Base-by-base conservation (phyloP, 1,139 yeast genomes). In the Pichia terricola region DNA sequence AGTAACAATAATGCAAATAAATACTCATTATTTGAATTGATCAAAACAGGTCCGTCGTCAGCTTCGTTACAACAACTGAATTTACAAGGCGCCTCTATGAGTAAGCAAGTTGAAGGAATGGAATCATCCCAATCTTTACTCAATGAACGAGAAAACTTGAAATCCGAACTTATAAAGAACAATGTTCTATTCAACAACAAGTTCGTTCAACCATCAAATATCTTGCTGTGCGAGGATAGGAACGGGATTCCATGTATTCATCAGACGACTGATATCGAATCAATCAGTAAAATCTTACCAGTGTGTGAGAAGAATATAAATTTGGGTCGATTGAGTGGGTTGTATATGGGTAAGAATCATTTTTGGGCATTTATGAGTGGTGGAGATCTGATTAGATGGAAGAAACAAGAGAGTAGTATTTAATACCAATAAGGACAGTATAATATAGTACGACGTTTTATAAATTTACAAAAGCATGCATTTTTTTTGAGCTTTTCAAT, bases 281-380 rank as follows among this genome's bases (percentile, higher is more conserved):
- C 48, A 3, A 50, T 58, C 26, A 64, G 63, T 3, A 50, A 54
- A 4, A 38, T 62, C 11, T 51, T 53, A 22, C 66, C 67, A 1
- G 53, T 63, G 32, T 54, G 62, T 26, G 59, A 53, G 33, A 56
- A 60, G 38, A 54, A 62, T 40, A 43, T 63, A 9, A 46, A 45
- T 10, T 44, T 64, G 16, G 78, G 79, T 2, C 66, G 75, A 46
- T 58, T 75, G 35, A 67, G 69, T 41, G 72, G 73, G 3, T 58
- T 73, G 34, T 62, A 64, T 47, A 57, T 73, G 37, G 73, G 68
- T 40, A 54, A 62, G 2, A 48, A 50, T 26, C 63, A 61, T 43
- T 65, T 76, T 40, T 76, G 80, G 81, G 68, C 74, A 28, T 72
- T 70, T 58, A 69, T 72, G 3, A 67, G 69, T 41, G 70, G 69